Conservation (phyloP, 2,329 filamentous ascomycete genomes). For the Colletotrichum navitas region DNA sequence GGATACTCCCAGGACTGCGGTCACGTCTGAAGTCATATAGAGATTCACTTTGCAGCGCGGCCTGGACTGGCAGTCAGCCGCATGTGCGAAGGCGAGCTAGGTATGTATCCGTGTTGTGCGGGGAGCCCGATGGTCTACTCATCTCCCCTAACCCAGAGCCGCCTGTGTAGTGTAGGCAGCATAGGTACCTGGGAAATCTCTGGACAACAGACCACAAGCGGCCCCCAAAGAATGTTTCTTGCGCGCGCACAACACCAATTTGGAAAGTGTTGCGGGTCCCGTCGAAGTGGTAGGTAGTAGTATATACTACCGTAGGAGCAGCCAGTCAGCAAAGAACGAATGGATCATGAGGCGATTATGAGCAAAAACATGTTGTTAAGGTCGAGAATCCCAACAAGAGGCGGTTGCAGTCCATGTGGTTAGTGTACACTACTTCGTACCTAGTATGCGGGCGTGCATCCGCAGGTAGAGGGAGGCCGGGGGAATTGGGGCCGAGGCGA, state of each 20-base stretch:
- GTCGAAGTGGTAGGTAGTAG: not conserved
- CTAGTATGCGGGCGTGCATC: not conserved
- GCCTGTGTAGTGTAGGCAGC: not conserved
- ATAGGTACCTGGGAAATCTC: constrained; percentile 14
- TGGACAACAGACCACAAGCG: constrained; percentile 8
- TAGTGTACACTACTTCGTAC: too few relatives aligned
- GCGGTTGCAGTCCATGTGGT: too few relatives aligned
- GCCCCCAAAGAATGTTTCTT: not conserved
- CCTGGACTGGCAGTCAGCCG: constrained; percentile 17
- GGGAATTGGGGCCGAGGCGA: not conserved
- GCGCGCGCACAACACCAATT: not conserved
- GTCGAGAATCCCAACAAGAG: too few relatives aligned
- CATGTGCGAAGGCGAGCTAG: constrained; percentile 14
- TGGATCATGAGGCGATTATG: not conserved
- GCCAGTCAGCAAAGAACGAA: not conserved
- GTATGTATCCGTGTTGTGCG: constrained; percentile 7
- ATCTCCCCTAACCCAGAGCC: constrained; percentile 37
- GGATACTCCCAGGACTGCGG: not conserved
- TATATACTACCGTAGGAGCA: too few relatives aligned
- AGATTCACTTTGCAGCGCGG: constrained; percentile 6
- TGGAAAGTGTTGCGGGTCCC: not conserved
- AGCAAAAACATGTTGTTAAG: not conserved
- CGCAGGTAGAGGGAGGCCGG: not conserved
- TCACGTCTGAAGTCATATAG: not conserved
- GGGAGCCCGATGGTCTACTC: constrained; percentile 34